A percentile compares a stretch with the other conserved stretches of the same genome.
Evolutionary conservation across 2,329 filamentous ascomycete species (phyloP).

Genomic region (Trichoderma simmonsii): DNA sequence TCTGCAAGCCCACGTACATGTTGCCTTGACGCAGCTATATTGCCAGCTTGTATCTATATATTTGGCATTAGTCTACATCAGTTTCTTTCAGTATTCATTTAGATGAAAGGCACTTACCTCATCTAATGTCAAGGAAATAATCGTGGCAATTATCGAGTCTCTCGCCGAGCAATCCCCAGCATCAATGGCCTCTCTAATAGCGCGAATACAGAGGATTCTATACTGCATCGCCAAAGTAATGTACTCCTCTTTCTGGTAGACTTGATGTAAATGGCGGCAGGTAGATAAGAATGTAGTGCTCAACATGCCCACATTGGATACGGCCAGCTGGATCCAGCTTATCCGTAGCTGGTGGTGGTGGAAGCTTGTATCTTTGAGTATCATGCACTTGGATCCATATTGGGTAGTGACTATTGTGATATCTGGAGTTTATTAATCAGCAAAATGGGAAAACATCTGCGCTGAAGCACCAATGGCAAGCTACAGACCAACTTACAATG

Average conservation of each 20-base stretch:
- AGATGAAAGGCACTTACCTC: too few species aligned
- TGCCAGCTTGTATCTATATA: neutral
- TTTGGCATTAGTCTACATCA: too few species aligned
- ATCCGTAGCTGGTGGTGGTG: neutral
- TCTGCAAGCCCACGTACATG: conserved; percentile 3
- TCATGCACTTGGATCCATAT: neutral
- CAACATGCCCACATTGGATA: neutral
- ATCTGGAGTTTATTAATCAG: neutral
- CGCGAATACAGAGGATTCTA: neutral
- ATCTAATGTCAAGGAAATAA: neutral
- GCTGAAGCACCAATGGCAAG: neutral
- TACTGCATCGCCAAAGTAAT: neutral
- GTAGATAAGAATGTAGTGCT: neutral
- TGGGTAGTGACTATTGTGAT: neutral
- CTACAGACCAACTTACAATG: neutral
- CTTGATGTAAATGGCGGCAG: neutral
- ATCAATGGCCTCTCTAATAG: neutral
- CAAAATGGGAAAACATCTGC: neutral
- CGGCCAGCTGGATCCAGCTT: neutral
- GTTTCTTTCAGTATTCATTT: too few species aligned
- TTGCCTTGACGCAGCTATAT: neutral
- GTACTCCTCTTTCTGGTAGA: neutral
- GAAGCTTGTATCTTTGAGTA: neutral
- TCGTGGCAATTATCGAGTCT: neutral
- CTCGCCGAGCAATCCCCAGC: neutral